Conservation (phyloP, 176 grass and related monocot genomes). For the Oryza coarctata region DNA sequence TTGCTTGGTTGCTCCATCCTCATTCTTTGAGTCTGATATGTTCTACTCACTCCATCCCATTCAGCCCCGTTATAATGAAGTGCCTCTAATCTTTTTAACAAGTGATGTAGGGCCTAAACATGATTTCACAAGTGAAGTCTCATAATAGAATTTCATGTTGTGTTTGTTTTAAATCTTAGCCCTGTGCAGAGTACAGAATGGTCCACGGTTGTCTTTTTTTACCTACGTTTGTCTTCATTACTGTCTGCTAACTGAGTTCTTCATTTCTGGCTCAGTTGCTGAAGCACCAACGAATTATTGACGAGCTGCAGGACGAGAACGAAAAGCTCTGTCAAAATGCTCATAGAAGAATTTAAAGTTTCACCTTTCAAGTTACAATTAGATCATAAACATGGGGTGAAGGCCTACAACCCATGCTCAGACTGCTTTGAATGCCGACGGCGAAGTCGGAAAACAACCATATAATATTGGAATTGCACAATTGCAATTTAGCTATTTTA, state of each 20-base stretch:
- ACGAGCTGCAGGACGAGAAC: constrained; percentile 72
- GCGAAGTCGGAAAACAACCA: constrained; percentile 53
- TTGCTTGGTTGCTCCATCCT: neutral
- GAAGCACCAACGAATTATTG: constrained; percentile 74
- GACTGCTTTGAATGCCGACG: constrained; percentile 92
- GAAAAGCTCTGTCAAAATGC: constrained; percentile 66
- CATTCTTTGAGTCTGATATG: constrained; percentile 7
- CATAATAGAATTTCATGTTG: neutral
- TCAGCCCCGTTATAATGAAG: neutral
- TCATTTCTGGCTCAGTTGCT: constrained; percentile 55
- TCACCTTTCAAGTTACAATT: constrained; percentile 53
- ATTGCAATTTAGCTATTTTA: neutral
- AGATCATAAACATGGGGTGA: constrained; percentile 36
- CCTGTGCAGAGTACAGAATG: neutral
- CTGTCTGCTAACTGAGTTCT: constrained; percentile 12
- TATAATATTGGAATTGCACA: constrained; percentile 36
- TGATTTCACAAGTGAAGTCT: neutral
- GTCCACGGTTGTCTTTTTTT: neutral
- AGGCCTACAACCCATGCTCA: constrained; percentile 61
- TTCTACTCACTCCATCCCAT: constrained; percentile 5
- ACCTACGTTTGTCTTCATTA: neutral
- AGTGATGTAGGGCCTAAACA: neutral
- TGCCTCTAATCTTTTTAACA: neutral
- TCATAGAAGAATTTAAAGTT: constrained; percentile 77
- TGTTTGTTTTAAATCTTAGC: constrained; percentile 13